Percentiles rank a stretch among this genome's conserved stretches.
phyloP scores from a whole-genome alignment of 1,284 basidiomycete genomes.

The Lentinula novae-zelandiae region DNA sequence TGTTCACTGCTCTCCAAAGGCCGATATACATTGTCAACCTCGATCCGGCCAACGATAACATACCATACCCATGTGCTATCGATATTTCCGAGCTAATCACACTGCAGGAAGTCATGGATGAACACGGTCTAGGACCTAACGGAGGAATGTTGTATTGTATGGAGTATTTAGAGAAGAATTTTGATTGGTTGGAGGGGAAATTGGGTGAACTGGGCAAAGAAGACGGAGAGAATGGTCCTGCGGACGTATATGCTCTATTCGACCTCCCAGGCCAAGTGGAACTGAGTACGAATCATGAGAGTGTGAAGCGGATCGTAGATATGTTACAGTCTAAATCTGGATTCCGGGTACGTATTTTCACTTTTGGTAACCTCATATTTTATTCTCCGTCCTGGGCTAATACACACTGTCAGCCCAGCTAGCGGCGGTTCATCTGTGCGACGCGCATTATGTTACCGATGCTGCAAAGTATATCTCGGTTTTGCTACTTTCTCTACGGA shows the following conservation, averaged over 20 bases:
- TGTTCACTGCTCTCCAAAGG: constrained; percentile 82
- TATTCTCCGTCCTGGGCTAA: background rate
- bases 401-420: constrained; percentile 49
- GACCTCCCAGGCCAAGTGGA: constrained; percentile 99
- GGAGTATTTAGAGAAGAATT: constrained; percentile 95
- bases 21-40: constrained; percentile 92
- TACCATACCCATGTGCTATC: constrained; percentile 90
- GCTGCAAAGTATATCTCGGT: constrained; percentile 94
- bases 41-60: constrained; percentile 90
- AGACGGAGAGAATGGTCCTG: background rate
- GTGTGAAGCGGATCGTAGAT: constrained; percentile 76
- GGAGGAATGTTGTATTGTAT: constrained; percentile 97
- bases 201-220: constrained; percentile 64
- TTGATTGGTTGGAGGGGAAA: constrained; percentile 88
- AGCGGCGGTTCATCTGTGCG: constrained; percentile 92
- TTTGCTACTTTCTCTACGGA: constrained; percentile 85
- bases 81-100: constrained; percentile 87
- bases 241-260: constrained; percentile 82
- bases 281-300: constrained; percentile 92
- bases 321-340: constrained; percentile 66
- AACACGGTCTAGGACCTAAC: constrained; percentile 89
- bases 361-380: constrained; percentile 15
- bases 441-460: constrained; percentile 96
- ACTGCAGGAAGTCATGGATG: constrained; percentile 85
- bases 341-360: constrained; percentile 69